Percentiles rank a stretch among this genome's conserved stretches.
Evolutionary conservation across 495 filamentous ascomycete species (phyloP).

Genomic region (Glonium stellatum): DNA sequence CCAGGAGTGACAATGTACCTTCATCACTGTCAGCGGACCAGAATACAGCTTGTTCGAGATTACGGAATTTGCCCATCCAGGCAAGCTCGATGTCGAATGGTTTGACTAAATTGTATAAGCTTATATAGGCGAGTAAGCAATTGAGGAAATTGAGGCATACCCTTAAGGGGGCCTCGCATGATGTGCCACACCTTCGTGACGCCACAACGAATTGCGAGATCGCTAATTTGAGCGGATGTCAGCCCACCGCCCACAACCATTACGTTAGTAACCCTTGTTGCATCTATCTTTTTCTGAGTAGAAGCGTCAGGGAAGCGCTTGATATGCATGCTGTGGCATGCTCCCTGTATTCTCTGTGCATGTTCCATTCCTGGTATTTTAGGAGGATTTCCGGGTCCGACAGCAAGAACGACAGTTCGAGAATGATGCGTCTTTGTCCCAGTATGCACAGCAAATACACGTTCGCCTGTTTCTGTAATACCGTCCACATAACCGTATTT

Average conservation of each 20-base stretch:
- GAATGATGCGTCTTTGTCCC: conserved; percentile 42
- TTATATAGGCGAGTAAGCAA: neutral
- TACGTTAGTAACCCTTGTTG: conserved; percentile 42
- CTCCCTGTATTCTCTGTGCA: conserved; percentile 39
- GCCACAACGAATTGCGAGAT: conserved; percentile 50
- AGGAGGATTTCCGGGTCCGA: conserved; percentile 50
- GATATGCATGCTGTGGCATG: conserved; percentile 52
- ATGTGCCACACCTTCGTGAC: conserved; percentile 38
- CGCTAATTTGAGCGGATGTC: conserved; percentile 54
- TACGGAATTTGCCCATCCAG: conserved; percentile 64
- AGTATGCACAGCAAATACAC: conserved; percentile 49
- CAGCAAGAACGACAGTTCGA: conserved; percentile 49
- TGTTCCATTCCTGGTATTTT: conserved; percentile 43
- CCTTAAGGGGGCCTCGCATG: conserved; percentile 51
- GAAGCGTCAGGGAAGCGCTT: conserved; percentile 42
- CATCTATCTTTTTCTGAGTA: conserved; percentile 42
- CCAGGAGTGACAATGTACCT: conserved; percentile 25
- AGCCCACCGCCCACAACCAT: conserved; percentile 57
- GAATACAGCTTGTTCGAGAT: conserved; percentile 55
- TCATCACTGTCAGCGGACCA: conserved; percentile 45
- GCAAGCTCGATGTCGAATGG: conserved; percentile 56
- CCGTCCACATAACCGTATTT: conserved; percentile 38
- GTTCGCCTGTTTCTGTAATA: conserved; percentile 25
- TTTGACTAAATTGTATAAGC: conserved; percentile 38
- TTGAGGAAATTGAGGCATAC: conserved; percentile 21